Base-by-base conservation (phyloP, 257 asterid genomes). In the Thymus mandschuricus region DNA sequence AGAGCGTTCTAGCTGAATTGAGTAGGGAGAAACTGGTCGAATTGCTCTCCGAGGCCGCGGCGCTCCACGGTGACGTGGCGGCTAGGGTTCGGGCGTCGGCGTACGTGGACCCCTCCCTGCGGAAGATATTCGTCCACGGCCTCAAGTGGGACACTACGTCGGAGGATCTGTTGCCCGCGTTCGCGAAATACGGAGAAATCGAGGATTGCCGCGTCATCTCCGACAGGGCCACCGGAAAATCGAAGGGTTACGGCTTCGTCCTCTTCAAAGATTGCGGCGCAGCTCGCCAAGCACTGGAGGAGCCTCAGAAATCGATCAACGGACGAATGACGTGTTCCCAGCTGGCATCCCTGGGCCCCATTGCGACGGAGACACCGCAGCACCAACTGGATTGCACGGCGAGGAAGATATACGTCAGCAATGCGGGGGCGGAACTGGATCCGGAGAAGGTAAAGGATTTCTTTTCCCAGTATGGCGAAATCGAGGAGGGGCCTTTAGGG, bases 401-500 rank as follows among this genome's bases (percentile, higher is more conserved):
- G 74, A 69, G 67, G 60, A 70, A 70, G 68, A 70, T 70, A 15
- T 70, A 8, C 33, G 68, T 70, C 49, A 57, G 68, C 15, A 70
- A 70, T 59, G 75, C 46, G 21, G 75, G 75, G 60, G 67, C 41
- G 60, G 75, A 46, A 11, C 30, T 70, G 9, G 75, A 70, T 59
- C 75, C 75, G 40, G 58, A 31, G 68, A 59, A 59, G 28, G 8
- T 70, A 68, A 45, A 58, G 13, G 29, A 10, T 45, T 70, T 70
- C 38, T 59, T 70, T 34, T 70, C 75, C 5, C 45, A 58, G 38
- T 70, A 15, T 21, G 75, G 75, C 59, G 75, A 70, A 48, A 70
- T 70, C 31, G 75, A 70, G 75, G 75, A 70, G 31, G 75, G 75
- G 51, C 75, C 75, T 10, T 31, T 59, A 28, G 75, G 75, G 68